phyloP scores from a whole-genome alignment of 768 basidiomycete genomes.

The Lactifluus volemus region DNA sequence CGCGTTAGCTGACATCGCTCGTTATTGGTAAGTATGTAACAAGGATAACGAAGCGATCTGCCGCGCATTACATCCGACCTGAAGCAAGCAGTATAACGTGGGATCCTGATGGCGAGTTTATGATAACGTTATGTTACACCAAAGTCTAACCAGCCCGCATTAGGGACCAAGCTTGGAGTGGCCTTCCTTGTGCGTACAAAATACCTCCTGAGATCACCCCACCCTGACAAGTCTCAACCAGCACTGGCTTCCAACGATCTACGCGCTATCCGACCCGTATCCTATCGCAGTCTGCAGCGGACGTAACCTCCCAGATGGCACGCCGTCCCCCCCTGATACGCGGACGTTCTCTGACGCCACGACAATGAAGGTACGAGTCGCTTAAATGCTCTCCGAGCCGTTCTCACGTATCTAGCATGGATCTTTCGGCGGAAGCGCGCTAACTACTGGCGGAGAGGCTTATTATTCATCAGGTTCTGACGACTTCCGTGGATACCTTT shows the following conservation, averaged over 20 bases:
- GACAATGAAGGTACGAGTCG: conserved; percentile 57
- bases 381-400: background rate
- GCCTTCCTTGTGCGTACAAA: conserved; percentile 49
- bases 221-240: conserved; percentile 22
- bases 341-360: conserved; percentile 61
- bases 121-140: background rate
- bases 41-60: conserved; percentile 34
- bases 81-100: conserved; percentile 63
- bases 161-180: conserved; percentile 56
- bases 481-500: conserved; percentile 72
- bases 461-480: conserved; percentile 76
- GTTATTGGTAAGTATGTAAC: conserved; percentile 34
- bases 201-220: background rate
- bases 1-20: conserved; percentile 13
- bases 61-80: conserved; percentile 41
- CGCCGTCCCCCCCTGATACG: conserved; percentile 35
- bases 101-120: conserved; percentile 51
- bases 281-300: conserved; percentile 66
- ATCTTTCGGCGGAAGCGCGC: conserved; percentile 50
- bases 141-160: background rate
- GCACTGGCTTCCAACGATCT: conserved; percentile 67
- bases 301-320: conserved; percentile 46
- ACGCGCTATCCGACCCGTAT: conserved; percentile 53
- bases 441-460: conserved; percentile 41
- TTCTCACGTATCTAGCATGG: conserved; percentile 45